phyloP scores from a whole-genome alignment of 805 yeast genomes.

The Teunomyces lycoperdinae region DNA sequence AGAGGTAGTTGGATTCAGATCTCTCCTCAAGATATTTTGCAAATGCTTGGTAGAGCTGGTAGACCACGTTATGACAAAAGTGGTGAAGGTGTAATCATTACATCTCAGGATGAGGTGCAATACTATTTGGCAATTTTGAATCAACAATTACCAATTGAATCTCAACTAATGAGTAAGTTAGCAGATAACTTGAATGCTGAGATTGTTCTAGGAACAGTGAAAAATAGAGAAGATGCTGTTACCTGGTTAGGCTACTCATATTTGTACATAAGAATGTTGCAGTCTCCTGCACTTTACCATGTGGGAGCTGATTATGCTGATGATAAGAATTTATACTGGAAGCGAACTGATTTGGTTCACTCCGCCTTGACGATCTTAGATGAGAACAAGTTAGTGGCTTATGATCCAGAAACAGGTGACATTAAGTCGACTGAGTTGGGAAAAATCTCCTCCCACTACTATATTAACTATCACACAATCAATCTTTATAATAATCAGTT shows the following conservation, averaged over 20 bases:
- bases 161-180: conserved; percentile 69
- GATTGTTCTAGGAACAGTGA: conserved; percentile 68
- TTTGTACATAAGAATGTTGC: conserved; percentile 72
- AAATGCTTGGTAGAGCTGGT: conserved; percentile 98
- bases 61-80: conserved; percentile 89
- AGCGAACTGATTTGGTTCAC: conserved; percentile 67
- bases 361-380: conserved; percentile 66
- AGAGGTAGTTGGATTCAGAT: conserved; percentile 84
- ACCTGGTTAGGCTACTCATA: conserved; percentile 81
- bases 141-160: conserved; percentile 90
- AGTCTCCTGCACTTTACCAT: conserved; percentile 70
- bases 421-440: conserved; percentile 63
- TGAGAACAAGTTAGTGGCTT: conserved; percentile 56
- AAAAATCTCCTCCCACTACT: conserved; percentile 79
- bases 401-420: conserved; percentile 47
- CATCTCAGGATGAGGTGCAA: conserved; percentile 80
- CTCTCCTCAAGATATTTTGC: conserved; percentile 93
- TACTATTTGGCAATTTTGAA: conserved; percentile 88
- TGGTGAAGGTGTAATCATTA: conserved; percentile 93
- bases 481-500: conserved; percentile 59
- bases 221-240: conserved; percentile 60
- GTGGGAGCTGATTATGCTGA: conserved; percentile 63
- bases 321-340: conserved; percentile 47
- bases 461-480: conserved; percentile 75
- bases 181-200: conserved; percentile 86